These are phyloP conservation scores for Abelmoschus esculentus DNA, from an alignment of 345 rosid species.

Conservation along the genomic window DNA sequence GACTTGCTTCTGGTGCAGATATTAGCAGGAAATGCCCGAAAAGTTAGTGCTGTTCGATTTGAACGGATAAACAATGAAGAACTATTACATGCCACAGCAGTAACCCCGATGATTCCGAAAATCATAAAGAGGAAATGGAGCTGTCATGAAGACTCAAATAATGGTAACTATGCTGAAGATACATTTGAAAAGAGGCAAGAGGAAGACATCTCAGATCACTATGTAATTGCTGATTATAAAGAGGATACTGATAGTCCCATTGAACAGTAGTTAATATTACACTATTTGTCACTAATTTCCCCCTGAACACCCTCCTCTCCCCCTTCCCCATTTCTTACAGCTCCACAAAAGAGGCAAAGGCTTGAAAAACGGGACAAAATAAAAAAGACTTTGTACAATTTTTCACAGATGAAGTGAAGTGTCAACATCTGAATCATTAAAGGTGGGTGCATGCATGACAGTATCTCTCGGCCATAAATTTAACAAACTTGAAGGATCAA, in stretches of 20 bases:
- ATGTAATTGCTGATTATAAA: constrained; percentile 41
- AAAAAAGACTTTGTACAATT: constrained; percentile 13
- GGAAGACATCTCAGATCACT: constrained; percentile 10
- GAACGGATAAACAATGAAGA: constrained; percentile 53
- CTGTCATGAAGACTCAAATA: constrained; percentile 44
- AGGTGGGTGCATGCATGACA: constrained; percentile 14
- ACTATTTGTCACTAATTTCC: constrained; percentile 6
- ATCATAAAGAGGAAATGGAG: constrained; percentile 74
- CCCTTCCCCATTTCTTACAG: constrained; percentile 15
- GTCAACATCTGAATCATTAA: constrained; percentile 30
- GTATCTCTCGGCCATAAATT: constrained; percentile 17
- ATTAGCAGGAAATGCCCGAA: constrained; percentile 93
- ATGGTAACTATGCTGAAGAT: constrained; percentile 27
- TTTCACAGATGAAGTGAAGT: constrained; percentile 45
- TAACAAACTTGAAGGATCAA: constrained; percentile 18
- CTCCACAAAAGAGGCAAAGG: constrained; percentile 15
- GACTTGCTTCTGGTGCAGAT: constrained; percentile 41
- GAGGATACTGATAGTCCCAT: constrained; percentile 21
- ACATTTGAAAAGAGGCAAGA: constrained; percentile 29
- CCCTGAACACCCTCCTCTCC: background rate
- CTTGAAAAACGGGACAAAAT: background rate
- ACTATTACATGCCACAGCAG: constrained; percentile 50
- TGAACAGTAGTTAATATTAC: constrained; percentile 22
- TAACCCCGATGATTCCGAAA: constrained; percentile 62
- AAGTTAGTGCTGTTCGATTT: constrained; percentile 87